These are phyloP conservation scores for Theileria annulata DNA, from an alignment of 169 alveolate genomes.

Conservation along the genomic window DNA sequence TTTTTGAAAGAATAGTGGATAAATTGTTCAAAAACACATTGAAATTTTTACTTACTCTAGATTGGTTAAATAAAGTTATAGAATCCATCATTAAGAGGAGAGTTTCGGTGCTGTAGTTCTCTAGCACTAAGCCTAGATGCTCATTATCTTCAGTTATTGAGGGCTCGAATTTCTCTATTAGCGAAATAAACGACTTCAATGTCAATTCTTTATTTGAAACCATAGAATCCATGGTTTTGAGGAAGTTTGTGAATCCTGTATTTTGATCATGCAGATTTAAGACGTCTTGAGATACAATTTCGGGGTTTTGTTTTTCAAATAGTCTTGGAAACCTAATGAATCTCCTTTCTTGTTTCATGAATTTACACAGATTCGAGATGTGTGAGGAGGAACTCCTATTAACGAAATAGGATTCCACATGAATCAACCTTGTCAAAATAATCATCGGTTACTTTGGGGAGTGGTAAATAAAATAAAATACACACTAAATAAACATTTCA, in stretches of 20 bases:
- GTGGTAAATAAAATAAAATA: neutral
- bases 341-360: neutral
- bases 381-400: neutral
- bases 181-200: neutral
- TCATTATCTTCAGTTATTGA: constrained; percentile 8
- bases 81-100: constrained; percentile 14
- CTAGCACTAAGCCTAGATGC: neutral
- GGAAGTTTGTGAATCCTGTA: constrained; percentile 25
- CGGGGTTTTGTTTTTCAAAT: constrained; percentile 1
- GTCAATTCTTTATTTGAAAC: neutral
- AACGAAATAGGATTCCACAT: neutral
- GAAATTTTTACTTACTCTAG: neutral
- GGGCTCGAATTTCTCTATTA: constrained; percentile 8
- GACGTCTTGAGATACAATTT: neutral
- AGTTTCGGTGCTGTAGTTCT: neutral
- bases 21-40: neutral
- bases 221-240: constrained; percentile 22
- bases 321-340: constrained; percentile 2
- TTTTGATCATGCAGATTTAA: constrained; percentile 43
- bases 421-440: too few relatives aligned
- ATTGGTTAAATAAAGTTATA: neutral
- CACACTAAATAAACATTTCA: neutral
- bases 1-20: neutral
- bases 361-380: neutral
- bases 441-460: neutral